Percentiles rank a stretch among this genome's conserved stretches.
Evolutionary conservation across 345 rosid genomes (phyloP).

Genomic region (Draba incana): DNA sequence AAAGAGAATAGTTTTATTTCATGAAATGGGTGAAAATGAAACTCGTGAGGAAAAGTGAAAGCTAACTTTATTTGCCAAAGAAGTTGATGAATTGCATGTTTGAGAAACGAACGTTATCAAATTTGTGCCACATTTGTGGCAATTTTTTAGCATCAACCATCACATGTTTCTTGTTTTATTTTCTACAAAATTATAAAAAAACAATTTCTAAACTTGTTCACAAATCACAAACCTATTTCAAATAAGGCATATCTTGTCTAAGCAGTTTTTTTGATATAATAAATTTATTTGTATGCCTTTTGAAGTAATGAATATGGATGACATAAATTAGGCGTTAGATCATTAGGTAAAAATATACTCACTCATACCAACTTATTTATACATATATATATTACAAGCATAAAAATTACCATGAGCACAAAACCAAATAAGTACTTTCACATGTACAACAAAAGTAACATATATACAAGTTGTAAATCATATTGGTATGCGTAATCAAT

Average conservation of each 20-base stretch:
- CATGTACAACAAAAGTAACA: not conserved
- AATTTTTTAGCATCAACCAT: not conserved
- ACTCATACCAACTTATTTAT: not conserved
- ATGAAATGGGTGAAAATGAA: conserved; percentile 25
- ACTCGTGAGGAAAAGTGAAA: conserved; percentile 27
- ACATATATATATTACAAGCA: not conserved
- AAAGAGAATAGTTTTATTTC: conserved; percentile 3
- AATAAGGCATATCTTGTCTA: too few species aligned
- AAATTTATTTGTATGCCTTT: too few species aligned
- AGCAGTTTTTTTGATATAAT: too few species aligned
- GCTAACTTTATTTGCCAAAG: conserved; percentile 17
- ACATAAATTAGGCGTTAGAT: not conserved
- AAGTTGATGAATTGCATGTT: conserved; percentile 31
- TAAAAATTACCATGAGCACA: not conserved
- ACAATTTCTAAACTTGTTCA: not conserved
- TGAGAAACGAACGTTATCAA: conserved; percentile 6
- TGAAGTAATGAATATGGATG: too few species aligned
- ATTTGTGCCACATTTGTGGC: not conserved
- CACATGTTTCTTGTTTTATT: conserved; percentile 25
- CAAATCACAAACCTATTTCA: not conserved
- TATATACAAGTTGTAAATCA: conserved; percentile 13
- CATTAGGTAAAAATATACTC: not conserved
- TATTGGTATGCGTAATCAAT: not conserved
- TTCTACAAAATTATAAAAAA: not conserved
- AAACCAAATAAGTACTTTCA: not conserved